Percentiles rank a stretch among this genome's conserved stretches.
Evolutionary conservation across 768 basidiomycete genomes (phyloP).

Genomic region (Gymnopilus junonius): DNA sequence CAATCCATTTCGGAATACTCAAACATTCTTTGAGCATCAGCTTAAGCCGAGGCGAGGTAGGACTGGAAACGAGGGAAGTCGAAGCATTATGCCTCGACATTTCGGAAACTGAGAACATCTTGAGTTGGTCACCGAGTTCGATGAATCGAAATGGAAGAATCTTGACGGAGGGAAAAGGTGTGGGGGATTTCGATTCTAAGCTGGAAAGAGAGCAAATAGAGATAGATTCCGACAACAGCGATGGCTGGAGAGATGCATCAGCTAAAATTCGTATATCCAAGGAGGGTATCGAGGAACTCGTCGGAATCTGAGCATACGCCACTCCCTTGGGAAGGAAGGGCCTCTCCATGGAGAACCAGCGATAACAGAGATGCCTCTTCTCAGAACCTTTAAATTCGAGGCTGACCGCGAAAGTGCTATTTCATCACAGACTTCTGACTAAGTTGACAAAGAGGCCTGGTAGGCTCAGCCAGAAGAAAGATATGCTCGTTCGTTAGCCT

Average conservation of each 20-base stretch:
- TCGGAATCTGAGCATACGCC: constrained; percentile 5
- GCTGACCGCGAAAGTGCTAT: neutral
- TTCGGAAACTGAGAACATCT: constrained; percentile 28
- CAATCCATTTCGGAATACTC: constrained; percentile 45
- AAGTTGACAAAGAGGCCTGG: neutral
- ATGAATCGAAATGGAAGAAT: constrained; percentile 30
- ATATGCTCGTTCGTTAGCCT: neutral
- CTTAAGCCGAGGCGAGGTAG: constrained; percentile 42
- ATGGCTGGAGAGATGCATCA: constrained; percentile 8
- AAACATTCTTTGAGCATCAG: constrained; percentile 42
- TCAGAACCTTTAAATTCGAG: neutral
- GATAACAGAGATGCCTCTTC: neutral
- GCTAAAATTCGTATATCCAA: constrained; percentile 22
- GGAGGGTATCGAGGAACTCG: constrained; percentile 20
- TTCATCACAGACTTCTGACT: neutral
- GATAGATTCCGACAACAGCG: constrained; percentile 37
- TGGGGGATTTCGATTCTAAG: constrained; percentile 27
- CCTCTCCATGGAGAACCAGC: constrained; percentile 9
- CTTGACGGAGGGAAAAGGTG: constrained; percentile 32
- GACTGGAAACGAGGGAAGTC: constrained; percentile 32
- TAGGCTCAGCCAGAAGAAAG: neutral
- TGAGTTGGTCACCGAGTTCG: constrained; percentile 32
- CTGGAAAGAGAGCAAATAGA: constrained; percentile 39
- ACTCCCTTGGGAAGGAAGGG: constrained; percentile 4
- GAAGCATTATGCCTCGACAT: neutral